Base-by-base conservation (phyloP, 2,329 filamentous ascomycete species). In the Arthrocladium fulminans region DNA sequence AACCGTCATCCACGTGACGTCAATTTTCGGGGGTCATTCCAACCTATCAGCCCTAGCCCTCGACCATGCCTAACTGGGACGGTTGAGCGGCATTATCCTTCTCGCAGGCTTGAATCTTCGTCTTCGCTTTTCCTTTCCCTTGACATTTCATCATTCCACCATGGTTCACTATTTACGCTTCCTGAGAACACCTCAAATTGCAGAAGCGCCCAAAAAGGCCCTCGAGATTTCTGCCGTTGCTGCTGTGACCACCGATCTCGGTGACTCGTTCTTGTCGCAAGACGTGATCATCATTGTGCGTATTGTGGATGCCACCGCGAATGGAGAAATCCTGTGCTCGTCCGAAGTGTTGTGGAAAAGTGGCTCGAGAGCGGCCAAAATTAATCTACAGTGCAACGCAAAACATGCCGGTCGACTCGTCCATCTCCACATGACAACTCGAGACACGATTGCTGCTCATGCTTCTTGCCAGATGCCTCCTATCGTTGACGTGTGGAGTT, bases 221-320 rank as follows among this genome's bases (percentile, higher is more conserved):
- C 60, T 72, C 48, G 61, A 63, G 13, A 63, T 79, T 48, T 73
- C 67, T 51, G 67, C 73, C 41, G 68, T 80, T 24, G 68, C 85
- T 50, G 82, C 81, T 32, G 73, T 86, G 59, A 82, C 80, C 9
- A 84, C 81, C 20, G 83, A 86, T 59, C 68, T 86, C 6, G 83
- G 83, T 15, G 81, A 84, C 57, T 73, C 72, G 0, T 82, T 83
- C 59, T 71, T 79, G 37, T 69, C 73, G n/a, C 59, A 67, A 38
- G 65, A 75, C 57, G 56, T 73, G 19, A 59, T 66, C 10, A 60
- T 78, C 7, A 34, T 45, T 12, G 47, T 47, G 6, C 44, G 52
- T 25, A 32, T 55, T 22, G 48, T 54, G 45, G 54, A 57, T 47
- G 54, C 51, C 34, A 54, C 54, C 15, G 20, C 40, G 38, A 46